Conservation (phyloP, 2,329 filamentous ascomycete genomes). For the Aspergillus ochraceoroseus region DNA sequence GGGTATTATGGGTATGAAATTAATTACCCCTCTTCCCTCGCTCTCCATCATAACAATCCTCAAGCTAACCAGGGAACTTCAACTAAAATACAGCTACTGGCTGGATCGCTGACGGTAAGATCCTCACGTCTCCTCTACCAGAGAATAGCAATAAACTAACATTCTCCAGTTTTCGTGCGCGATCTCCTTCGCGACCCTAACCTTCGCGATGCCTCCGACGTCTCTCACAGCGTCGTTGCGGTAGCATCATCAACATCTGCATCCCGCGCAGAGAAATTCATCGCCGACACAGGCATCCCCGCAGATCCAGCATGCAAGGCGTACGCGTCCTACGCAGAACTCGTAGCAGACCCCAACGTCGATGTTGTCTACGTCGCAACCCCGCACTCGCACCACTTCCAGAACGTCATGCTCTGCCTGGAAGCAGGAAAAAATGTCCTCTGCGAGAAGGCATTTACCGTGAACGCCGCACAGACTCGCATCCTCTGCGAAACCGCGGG, state of each 20-base stretch:
- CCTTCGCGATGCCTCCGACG: conserved; percentile 63
- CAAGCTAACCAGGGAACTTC: conserved; percentile 16
- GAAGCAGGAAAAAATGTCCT: conserved; percentile 81
- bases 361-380: conserved; percentile 88
- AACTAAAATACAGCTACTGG: conserved; percentile 40
- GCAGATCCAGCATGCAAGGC: conserved; percentile 57
- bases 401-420: conserved; percentile 79
- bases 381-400: conserved; percentile 88
- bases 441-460: conserved; percentile 86
- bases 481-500: conserved; percentile 67
- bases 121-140: background rate
- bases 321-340: conserved; percentile 76
- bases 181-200: conserved; percentile 72
- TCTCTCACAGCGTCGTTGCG: conserved; percentile 71
- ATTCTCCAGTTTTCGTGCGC: conserved; percentile 57
- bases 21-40: background rate
- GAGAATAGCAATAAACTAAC: conserved; percentile 4
- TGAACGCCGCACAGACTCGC: conserved; percentile 71
- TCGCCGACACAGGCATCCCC: conserved; percentile 65
- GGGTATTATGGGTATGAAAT: conserved; percentile 44
- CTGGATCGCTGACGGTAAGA: conserved; percentile 40
- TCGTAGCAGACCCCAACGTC: conserved; percentile 71
- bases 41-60: background rate
- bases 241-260: conserved; percentile 73
- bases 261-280: conserved; percentile 65